Evolutionary conservation across 2,329 filamentous ascomycete species (phyloP).

Genomic region (Fusarium sp.): DNA sequence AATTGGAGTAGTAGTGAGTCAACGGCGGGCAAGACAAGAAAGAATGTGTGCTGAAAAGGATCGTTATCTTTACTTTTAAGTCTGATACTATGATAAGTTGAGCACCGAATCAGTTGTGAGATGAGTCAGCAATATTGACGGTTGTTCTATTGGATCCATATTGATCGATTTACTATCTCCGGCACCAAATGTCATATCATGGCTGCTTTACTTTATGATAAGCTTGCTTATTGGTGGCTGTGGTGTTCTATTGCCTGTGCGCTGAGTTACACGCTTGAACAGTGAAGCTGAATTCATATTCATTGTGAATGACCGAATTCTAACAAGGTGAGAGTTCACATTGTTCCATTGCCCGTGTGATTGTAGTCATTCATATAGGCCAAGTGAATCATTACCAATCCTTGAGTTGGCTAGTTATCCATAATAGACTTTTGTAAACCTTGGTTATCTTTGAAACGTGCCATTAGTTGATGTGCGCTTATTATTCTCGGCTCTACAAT

Average conservation of each 20-base stretch:
- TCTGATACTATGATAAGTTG: background rate
- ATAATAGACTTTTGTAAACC: no score
- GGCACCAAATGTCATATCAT: background rate
- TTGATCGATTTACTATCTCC: slow-evolving; percentile 1
- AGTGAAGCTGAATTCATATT: background rate
- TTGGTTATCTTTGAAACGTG: no score
- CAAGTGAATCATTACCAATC: no score
- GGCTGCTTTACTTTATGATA: no score
- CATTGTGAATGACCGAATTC: background rate
- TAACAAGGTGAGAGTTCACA: background rate
- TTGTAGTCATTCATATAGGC: no score
- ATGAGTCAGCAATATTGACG: slow-evolving; percentile 41
- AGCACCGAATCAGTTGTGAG: slow-evolving; percentile 20
- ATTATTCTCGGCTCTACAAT: background rate
- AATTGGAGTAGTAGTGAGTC: background rate
- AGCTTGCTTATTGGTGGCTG: background rate
- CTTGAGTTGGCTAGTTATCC: no score
- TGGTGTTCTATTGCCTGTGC: background rate
- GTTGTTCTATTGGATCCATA: slow-evolving; percentile 33
- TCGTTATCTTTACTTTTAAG: slow-evolving; percentile 1
- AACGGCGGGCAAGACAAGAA: background rate
- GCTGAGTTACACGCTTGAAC: no score
- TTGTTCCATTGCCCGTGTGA: background rate
- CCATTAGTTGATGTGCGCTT: background rate
- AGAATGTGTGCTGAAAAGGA: background rate